These are phyloP conservation scores for Dictyostelium intermedium DNA, from an alignment of 78 protist genomes.

Conservation along the genomic window DNA sequence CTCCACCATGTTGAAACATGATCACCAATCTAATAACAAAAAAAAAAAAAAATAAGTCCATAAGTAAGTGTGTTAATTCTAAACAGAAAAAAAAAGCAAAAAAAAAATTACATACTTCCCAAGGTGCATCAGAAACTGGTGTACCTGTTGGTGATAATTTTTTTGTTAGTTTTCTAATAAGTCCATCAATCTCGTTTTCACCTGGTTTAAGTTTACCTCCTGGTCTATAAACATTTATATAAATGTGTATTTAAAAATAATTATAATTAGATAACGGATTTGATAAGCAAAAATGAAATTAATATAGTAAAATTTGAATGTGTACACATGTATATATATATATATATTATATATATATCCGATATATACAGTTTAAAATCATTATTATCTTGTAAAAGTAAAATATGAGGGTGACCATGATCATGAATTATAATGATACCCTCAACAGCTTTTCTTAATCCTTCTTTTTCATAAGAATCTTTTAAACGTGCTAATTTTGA, in stretches of 20 bases:
- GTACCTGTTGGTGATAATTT: slow-evolving; percentile 72
- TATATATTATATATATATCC: no score
- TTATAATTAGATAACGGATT: not conserved
- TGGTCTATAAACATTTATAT: slow-evolving; percentile 50
- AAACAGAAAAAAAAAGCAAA: not conserved
- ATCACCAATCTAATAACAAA: slow-evolving; percentile 48
- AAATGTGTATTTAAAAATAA: no score
- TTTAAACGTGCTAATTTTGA: slow-evolving; percentile 70
- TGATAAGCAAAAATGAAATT: no score
- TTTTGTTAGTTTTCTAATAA: slow-evolving; percentile 79
- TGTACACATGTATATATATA: no score
- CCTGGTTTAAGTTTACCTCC: slow-evolving; percentile 88
- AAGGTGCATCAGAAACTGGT: slow-evolving; percentile 14
- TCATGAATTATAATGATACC: slow-evolving; percentile 86
- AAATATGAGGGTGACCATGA: slow-evolving; percentile 90
- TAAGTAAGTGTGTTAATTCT: no score
- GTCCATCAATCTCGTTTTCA: slow-evolving; percentile 85
- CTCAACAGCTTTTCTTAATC: slow-evolving; percentile 85
- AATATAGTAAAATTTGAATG: not conserved
- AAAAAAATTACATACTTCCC: slow-evolving; percentile 35
- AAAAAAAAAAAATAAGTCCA: no score
- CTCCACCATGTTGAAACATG: slow-evolving; percentile 85
- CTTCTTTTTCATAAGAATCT: slow-evolving; percentile 80
- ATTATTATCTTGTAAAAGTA: slow-evolving; percentile 77
- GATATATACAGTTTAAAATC: slow-evolving; percentile 64